A percentile compares a stretch with the other conserved stretches of the same genome.
These are phyloP conservation scores for Acanthamoeba pearcei DNA, from an alignment of 208 protist genomes.

Conservation along the genomic window DNA sequence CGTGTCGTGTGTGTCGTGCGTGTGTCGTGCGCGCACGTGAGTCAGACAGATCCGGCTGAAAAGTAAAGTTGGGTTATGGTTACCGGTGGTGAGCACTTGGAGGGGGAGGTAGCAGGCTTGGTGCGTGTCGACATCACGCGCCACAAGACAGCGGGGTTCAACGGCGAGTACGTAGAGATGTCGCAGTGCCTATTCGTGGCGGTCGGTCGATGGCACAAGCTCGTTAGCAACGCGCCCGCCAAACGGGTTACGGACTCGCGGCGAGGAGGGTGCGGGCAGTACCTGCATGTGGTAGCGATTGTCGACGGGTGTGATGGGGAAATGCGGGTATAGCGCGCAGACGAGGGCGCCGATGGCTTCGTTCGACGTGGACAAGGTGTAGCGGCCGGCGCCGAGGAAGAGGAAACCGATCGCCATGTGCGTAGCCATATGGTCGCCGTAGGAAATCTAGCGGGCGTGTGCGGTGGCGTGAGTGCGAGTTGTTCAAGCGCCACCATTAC, in stretches of 20 bases:
- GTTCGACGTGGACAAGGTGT: conserved; percentile 92
- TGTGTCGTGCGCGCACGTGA: too few species aligned
- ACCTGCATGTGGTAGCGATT: conserved; percentile 93
- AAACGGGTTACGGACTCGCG: background rate
- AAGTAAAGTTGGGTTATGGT: background rate
- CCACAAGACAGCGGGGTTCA: conserved; percentile 94
- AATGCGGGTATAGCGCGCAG: conserved; percentile 95
- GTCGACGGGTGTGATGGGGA: conserved; percentile 92
- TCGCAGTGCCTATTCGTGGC: conserved; percentile 85
- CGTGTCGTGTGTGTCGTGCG: background rate
- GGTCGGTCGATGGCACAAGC: background rate
- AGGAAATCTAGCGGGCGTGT: conserved; percentile 84
- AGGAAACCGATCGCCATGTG: conserved; percentile 96
- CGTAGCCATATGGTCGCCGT: conserved; percentile 96
- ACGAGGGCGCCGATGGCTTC: conserved; percentile 94
- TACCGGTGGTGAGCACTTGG: conserved; percentile 52
- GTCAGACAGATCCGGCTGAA: background rate
- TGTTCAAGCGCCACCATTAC: background rate
- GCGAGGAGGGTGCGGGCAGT: too few species aligned
- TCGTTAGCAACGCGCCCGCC: background rate
- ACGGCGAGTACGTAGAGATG: conserved; percentile 97
- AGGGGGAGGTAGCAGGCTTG: conserved; percentile 82
- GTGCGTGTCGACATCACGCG: conserved; percentile 93
- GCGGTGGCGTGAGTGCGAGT: background rate
- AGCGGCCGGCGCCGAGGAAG: conserved; percentile 95